A percentile compares a stretch with the other conserved stretches of the same genome.
Conservation (phyloP, 768 basidiomycete genomes). For the Tubosaeta sp. region DNA sequence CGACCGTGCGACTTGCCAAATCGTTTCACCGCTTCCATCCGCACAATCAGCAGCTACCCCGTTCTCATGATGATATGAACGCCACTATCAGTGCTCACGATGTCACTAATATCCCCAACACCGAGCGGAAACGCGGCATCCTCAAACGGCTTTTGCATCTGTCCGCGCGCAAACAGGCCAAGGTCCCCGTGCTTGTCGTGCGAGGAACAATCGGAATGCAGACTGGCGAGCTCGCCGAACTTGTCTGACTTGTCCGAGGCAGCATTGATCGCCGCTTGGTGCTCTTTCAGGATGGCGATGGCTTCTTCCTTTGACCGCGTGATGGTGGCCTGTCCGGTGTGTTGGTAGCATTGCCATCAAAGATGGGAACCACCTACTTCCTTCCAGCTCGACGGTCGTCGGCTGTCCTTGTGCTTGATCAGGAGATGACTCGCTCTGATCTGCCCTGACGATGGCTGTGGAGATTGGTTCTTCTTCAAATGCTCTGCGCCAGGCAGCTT, state of each 20-base stretch:
- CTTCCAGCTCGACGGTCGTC: conserved; percentile 81
- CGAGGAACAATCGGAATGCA: conserved; percentile 88
- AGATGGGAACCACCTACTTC: conserved; percentile 46
- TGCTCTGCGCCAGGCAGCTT: conserved; percentile 66
- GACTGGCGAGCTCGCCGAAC: conserved; percentile 72
- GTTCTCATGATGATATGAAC: conserved; percentile 92
- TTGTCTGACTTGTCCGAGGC: conserved; percentile 40
- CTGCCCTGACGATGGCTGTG: conserved; percentile 32
- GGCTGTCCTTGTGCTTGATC: conserved; percentile 82
- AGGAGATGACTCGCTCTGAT: conserved; percentile 95
- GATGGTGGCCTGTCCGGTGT: conserved; percentile 53
- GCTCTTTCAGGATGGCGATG: conserved; percentile 65
- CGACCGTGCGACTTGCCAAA: not conserved
- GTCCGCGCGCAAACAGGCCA: conserved; percentile 75
- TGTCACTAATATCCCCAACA: conserved; percentile 72
- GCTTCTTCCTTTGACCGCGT: conserved; percentile 88
- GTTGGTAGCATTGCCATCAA: not conserved
- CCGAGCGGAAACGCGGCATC: conserved; percentile 74
- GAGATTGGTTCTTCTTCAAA: conserved; percentile 20
- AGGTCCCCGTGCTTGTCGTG: conserved; percentile 82
- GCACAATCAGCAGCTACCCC: conserved; percentile 34
- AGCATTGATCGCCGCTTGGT: conserved; percentile 58
- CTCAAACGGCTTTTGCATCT: conserved; percentile 99
- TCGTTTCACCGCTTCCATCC: not conserved
- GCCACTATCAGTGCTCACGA: conserved; percentile 89